phyloP scores from a whole-genome alignment of 2,329 filamentous ascomycete species.

The Trichoderma pleuroti region DNA sequence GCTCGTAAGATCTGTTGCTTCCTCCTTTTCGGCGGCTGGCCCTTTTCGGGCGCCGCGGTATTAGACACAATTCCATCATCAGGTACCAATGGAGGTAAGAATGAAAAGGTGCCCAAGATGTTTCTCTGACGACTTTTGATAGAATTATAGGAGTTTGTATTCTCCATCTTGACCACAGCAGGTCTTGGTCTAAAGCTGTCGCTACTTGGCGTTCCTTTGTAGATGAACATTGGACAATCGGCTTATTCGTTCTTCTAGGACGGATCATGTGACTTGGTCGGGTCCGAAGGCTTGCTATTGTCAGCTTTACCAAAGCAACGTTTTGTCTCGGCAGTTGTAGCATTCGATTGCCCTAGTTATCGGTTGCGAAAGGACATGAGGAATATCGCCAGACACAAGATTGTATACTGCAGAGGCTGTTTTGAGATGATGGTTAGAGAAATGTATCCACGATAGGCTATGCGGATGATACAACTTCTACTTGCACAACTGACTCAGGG shows the following conservation, averaged over 20 bases:
- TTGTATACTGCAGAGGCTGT: neutral
- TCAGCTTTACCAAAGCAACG: neutral
- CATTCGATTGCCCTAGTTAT: neutral
- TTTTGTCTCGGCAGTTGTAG: neutral
- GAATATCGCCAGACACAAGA: neutral
- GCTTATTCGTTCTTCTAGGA: neutral
- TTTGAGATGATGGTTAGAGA: neutral
- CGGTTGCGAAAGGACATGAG: neutral
- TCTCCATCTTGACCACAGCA: neutral
- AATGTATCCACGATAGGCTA: neutral
- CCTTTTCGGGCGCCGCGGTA: neutral
- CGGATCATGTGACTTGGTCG: conserved; percentile 4
- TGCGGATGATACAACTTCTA: neutral
- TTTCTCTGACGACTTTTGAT: conserved; percentile 11
- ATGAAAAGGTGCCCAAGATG: conserved; percentile 5
- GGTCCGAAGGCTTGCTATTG: neutral
- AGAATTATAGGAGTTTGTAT: neutral
- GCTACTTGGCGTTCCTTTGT: neutral
- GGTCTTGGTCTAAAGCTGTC: neutral
- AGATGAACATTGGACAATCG: conserved; percentile 8
- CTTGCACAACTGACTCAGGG: neutral
- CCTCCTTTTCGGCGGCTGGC: conserved; percentile 4
- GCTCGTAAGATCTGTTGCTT: conserved; percentile 8
- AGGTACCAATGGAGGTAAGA: neutral
- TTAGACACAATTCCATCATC: neutral